These are phyloP conservation scores for Sphagnurus paluster DNA, from an alignment of 1,284 basidiomycete species.

Conservation along the genomic window DNA sequence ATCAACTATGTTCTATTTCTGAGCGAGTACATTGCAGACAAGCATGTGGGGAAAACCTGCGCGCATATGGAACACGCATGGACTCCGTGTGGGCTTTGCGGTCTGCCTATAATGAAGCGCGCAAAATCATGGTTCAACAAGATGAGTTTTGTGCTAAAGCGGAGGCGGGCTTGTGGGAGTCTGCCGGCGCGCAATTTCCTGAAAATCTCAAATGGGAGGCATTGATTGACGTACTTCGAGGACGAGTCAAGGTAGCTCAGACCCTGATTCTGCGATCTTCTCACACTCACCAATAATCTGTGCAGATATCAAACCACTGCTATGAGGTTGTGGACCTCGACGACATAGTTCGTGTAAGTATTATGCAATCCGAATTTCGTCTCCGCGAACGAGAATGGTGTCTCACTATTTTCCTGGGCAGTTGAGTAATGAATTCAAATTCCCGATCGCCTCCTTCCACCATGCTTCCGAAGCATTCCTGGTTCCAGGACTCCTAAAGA, in stretches of 20 bases:
- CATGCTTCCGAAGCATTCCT: conserved; percentile 79
- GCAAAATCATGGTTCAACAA: conserved; percentile 68
- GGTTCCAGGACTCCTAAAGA: conserved; percentile 69
- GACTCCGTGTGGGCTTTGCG: conserved; percentile 65
- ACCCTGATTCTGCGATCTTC: no score
- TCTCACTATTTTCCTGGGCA: conserved; percentile 25
- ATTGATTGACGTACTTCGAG: conserved; percentile 80
- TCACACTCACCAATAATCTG: background rate
- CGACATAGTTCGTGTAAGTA: conserved; percentile 61
- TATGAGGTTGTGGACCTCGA: conserved; percentile 84
- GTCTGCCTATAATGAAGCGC: conserved; percentile 64
- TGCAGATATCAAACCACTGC: conserved; percentile 62
- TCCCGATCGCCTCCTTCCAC: conserved; percentile 70
- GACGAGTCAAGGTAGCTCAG: conserved; percentile 77
- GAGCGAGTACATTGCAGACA: conserved; percentile 40
- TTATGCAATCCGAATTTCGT: conserved; percentile 20
- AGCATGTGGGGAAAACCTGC: conserved; percentile 57
- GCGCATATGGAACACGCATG: conserved; percentile 51
- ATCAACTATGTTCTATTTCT: background rate
- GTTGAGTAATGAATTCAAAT: conserved; percentile 77
- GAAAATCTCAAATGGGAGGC: conserved; percentile 77
- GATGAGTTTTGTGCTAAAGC: conserved; percentile 68
- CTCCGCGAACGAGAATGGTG: background rate
- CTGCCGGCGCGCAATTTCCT: conserved; percentile 61
- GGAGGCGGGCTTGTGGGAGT: conserved; percentile 59